Evolutionary conservation across 225 moss, liverwort and hornwort species (phyloP), one percentile per base, ranked within the genome.

Genomic region (Ulota crispa): DNA sequence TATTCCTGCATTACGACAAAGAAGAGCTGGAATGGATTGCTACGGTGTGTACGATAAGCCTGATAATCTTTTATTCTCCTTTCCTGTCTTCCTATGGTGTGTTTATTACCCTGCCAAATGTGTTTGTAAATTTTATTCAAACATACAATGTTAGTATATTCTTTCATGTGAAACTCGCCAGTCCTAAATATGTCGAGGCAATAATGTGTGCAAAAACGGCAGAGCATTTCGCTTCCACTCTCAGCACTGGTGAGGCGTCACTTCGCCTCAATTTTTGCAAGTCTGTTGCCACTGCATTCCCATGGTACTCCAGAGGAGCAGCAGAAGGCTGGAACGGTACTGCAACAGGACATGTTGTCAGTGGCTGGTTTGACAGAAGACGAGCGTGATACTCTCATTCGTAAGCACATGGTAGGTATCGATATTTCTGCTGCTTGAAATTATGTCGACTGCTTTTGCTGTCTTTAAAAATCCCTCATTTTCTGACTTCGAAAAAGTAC

Each of bases 1-100:
- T 95, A 54, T 90, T 98, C 54, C 88, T 87, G 59, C 85, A 89
- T 73, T 83, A 83, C 62, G 87, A 91, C 65, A 86, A 55, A 30
- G 95, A 95, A 72, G 87, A 94, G 75, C 88, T 95, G 70, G 81
- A 81, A 68, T 95, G 98, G 98, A 90, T 95, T 86, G 88, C 95
- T 71, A 83, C 78, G 88, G 95, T 83, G 24, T 72, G 76, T 73
- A 72, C 5, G 19, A 23, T 21, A 83, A 67, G 53, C 42, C 61
- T 68, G 26, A 32, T 50, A 26, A 75, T 39, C 56, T 20, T 64
- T 20, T 15, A 15, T 53, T 63, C 19, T 72, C 7, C 50, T 50
- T 12, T 50, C 12, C 50, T 63, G 32, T 68, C 32, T 81, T 81
- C 54, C 20, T 34, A 28, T 36, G 37, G 28, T 54, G 64, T 15